Base-by-base conservation (phyloP, 2,329 filamentous ascomycete genomes). In the Mariannaea sp. region DNA sequence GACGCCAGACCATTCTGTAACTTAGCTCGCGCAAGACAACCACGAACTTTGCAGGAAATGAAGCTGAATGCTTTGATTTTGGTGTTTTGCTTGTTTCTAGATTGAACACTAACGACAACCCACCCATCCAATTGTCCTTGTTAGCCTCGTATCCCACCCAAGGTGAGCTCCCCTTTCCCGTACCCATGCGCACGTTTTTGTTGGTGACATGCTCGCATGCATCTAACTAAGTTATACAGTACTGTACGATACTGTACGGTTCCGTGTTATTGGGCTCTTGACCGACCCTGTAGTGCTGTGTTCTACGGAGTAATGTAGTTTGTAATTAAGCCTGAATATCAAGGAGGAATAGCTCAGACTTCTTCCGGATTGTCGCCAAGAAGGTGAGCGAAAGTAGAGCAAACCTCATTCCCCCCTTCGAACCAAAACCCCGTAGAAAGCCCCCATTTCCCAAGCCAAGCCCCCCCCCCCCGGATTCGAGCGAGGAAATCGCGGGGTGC, bases 11-110 rank as follows among this genome's bases (percentile, higher is more conserved):
- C 46, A 24, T 24, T 5, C 22, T 32, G 29, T 12, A 32, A 42
- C 29, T 10, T 32, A 43, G 45, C 48, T 60, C 57, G 57, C 55
- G 51, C 62, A 50, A 54, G 47, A 46, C 39, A 64, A 32, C 27
- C 22, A 29, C 14, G 12, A 24, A 42, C 53, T 49, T 50, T 53
- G 46, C 14, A n/a, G n/a, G n/a, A 51, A 49, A 59, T 57, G 50
- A 53, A 51, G 30, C 16, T 52, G 49, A 42, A 39, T 24, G 26
- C 46, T 17, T n/a, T n/a, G n/a, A 8, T 17, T 7, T 40, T 44
- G 5, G 27, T 14, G 17, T 20, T 39, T 33, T 24, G 20, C 42
- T 48, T 32, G 29, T 7, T 48, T 35, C 24, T 19, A 24, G 1
- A 41, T 33, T 41, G 12, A 12, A 32, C 13, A 32, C 29, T 10